Percentiles rank a stretch among this genome's conserved stretches.
Conservation (phyloP, 2,329 filamentous ascomycete genomes). For the Cercospora sp. region DNA sequence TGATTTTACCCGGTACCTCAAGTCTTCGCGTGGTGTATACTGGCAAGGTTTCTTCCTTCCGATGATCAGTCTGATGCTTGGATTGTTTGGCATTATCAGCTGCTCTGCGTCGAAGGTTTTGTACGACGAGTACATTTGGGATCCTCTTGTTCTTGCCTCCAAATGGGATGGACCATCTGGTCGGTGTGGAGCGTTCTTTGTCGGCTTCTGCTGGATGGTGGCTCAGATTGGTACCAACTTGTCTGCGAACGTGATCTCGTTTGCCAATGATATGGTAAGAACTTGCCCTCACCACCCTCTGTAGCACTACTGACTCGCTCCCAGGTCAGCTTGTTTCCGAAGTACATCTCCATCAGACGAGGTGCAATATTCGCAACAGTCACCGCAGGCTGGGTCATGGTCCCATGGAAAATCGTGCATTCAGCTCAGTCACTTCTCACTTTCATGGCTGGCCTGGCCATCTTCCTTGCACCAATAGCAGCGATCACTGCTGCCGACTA, state of each 20-base stretch:
- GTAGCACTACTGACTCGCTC: not conserved
- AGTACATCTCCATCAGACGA: conserved; percentile 49
- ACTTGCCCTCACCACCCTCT: too few relatives aligned
- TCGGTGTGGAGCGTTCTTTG: conserved; percentile 39
- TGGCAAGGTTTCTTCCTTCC: conserved; percentile 48
- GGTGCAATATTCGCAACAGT: conserved; percentile 50
- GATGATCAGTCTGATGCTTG: conserved; percentile 48
- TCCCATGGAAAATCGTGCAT: conserved; percentile 61
- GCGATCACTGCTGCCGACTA: conserved; percentile 58
- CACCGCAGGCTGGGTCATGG: conserved; percentile 56
- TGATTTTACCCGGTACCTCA: conserved; percentile 42
- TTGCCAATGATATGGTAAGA: conserved; percentile 53
- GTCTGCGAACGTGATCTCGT: conserved; percentile 54
- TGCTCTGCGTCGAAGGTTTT: conserved; percentile 57
- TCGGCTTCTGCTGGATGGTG: conserved; percentile 51
- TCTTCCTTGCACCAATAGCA: conserved; percentile 66
- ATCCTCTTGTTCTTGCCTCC: conserved; percentile 41
- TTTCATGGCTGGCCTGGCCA: conserved; percentile 62
- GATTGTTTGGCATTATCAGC: conserved; percentile 58
- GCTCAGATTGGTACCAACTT: conserved; percentile 56
- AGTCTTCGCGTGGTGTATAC: conserved; percentile 36
- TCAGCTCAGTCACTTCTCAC: conserved; percentile 58
- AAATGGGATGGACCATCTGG: conserved; percentile 36
- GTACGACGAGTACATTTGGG: conserved; percentile 50
- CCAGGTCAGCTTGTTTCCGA: conserved; percentile 49